phyloP scores from a whole-genome alignment of 148 eudicot genomes.

The Amaranthus palmeri region DNA sequence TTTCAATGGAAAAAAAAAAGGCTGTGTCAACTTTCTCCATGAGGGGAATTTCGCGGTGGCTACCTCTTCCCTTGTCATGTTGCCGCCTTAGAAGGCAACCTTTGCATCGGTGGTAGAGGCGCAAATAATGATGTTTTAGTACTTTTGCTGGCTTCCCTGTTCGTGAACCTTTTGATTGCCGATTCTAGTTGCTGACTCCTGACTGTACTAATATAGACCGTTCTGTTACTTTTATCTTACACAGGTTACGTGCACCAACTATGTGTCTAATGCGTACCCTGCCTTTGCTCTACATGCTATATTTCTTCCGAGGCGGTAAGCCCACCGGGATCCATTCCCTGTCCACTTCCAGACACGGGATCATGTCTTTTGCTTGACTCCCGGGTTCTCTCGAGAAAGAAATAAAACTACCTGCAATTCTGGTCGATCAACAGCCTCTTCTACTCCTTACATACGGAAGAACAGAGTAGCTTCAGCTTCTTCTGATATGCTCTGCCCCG shows the following conservation, averaged over 20 bases:
- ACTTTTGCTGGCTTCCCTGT: too few species aligned
- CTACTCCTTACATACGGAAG: constrained; percentile 47
- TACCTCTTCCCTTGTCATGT: too few species aligned
- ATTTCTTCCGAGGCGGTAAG: constrained; percentile 51
- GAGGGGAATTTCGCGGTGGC: too few species aligned
- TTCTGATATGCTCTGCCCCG: constrained; percentile 72
- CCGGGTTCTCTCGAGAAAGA: constrained; percentile 64
- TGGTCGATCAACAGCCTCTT: constrained; percentile 32
- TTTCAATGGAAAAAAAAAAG: too few species aligned
- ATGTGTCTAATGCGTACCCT: constrained; percentile 91
- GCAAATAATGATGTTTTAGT: too few species aligned
- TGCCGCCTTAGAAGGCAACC: too few species aligned
- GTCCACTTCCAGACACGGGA: constrained; percentile 89
- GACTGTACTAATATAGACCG: too few species aligned
- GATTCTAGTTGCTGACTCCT: too few species aligned
- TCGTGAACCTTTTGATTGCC: too few species aligned
- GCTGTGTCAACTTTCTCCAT: too few species aligned
- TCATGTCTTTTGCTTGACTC: constrained; percentile 56
- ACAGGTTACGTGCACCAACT: constrained; percentile 30
- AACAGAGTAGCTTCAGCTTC: constrained; percentile 71
- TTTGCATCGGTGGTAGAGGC: too few species aligned
- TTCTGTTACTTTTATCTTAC: too few species aligned
- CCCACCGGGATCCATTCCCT: constrained; percentile 91
- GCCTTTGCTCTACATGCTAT: constrained; percentile 81
- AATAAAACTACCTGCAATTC: constrained; percentile 33